phyloP scores from a whole-genome alignment of 1,139 yeast species.

The Torulaspora pretoriensis region DNA sequence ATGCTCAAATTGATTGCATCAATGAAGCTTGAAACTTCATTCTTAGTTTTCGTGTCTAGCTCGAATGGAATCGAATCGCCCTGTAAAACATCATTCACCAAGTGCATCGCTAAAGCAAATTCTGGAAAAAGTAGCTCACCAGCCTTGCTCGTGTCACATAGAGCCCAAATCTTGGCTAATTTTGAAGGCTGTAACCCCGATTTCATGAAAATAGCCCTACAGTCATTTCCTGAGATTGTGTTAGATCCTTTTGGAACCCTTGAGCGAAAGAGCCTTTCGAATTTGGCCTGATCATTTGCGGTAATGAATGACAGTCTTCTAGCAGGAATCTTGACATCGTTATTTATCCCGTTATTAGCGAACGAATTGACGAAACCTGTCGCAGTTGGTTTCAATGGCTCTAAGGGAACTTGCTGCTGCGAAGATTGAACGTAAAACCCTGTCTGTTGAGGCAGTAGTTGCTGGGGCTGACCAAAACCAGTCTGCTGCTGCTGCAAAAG shows the following conservation, averaged over 20 bases:
- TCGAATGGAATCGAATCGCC: slow-evolving; percentile 73
- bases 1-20: slow-evolving; percentile 81
- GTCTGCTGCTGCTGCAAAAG: slow-evolving; percentile 25
- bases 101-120: slow-evolving; percentile 86
- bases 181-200: slow-evolving; percentile 74
- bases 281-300: slow-evolving; percentile 78
- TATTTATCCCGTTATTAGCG: slow-evolving; percentile 39
- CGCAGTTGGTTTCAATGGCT: slow-evolving; percentile 37
- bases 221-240: slow-evolving; percentile 71
- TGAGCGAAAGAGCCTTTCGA: slow-evolving; percentile 74
- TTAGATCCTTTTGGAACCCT: slow-evolving; percentile 75
- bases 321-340: slow-evolving; percentile 51
- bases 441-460: slow-evolving; percentile 39
- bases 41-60: slow-evolving; percentile 66
- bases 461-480: slow-evolving; percentile 9
- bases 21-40: slow-evolving; percentile 83
- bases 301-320: slow-evolving; percentile 81
- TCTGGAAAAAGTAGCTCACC: slow-evolving; percentile 89
- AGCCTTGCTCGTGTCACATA: slow-evolving; percentile 81
- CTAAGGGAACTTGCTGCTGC: slow-evolving; percentile 35
- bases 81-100: slow-evolving; percentile 72
- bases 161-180: slow-evolving; percentile 84
- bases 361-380: slow-evolving; percentile 39
- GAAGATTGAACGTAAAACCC: slow-evolving; percentile 36
- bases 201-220: slow-evolving; percentile 73